A percentile compares a stretch with the other conserved stretches of the same genome.
phyloP scores from a whole-genome alignment of 768 basidiomycete species.

The Lactarius indigo region DNA sequence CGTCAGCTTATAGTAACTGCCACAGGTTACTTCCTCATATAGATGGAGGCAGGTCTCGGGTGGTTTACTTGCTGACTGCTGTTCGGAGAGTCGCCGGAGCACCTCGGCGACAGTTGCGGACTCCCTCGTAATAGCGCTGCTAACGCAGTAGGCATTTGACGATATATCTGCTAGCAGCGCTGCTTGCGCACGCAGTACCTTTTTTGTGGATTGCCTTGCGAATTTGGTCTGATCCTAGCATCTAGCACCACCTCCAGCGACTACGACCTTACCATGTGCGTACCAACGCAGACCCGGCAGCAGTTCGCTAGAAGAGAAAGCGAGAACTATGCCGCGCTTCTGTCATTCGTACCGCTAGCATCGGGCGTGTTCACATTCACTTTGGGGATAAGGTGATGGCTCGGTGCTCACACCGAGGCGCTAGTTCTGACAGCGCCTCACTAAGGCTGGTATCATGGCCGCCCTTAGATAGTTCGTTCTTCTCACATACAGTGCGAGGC shows the following conservation, averaged over 20 bases:
- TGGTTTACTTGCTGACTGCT: slow-evolving; percentile 76
- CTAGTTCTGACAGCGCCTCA: slow-evolving; percentile 58
- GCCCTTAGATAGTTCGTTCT: slow-evolving; percentile 56
- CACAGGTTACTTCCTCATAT: slow-evolving; percentile 9
- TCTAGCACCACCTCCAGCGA: slow-evolving; percentile 34
- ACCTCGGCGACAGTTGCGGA: too few species aligned
- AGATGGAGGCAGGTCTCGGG: slow-evolving; percentile 75
- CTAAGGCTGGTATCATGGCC: slow-evolving; percentile 59
- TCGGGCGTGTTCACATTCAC: slow-evolving; percentile 83
- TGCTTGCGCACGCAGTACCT: slow-evolving; percentile 57
- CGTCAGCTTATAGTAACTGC: slow-evolving; percentile 18
- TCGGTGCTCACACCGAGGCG: slow-evolving; percentile 46
- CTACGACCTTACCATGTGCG: slow-evolving; percentile 43
- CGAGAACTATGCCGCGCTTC: slow-evolving; percentile 34
- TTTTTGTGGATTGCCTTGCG: slow-evolving; percentile 58
- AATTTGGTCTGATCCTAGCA: slow-evolving; percentile 52
- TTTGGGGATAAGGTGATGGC: slow-evolving; percentile 40
- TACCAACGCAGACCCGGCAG: slow-evolving; percentile 30
- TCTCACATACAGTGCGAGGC: slow-evolving; percentile 32
- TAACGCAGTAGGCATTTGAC: slow-evolving; percentile 62
- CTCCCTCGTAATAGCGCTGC: slow-evolving; percentile 62
- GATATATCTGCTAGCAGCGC: slow-evolving; percentile 75
- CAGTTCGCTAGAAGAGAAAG: slow-evolving; percentile 41
- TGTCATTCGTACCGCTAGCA: slow-evolving; percentile 70
- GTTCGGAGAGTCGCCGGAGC: too few species aligned